Evolutionary conservation across 495 filamentous ascomycete genomes (phyloP).

Genomic region (Pyrenula aspistea): DNA sequence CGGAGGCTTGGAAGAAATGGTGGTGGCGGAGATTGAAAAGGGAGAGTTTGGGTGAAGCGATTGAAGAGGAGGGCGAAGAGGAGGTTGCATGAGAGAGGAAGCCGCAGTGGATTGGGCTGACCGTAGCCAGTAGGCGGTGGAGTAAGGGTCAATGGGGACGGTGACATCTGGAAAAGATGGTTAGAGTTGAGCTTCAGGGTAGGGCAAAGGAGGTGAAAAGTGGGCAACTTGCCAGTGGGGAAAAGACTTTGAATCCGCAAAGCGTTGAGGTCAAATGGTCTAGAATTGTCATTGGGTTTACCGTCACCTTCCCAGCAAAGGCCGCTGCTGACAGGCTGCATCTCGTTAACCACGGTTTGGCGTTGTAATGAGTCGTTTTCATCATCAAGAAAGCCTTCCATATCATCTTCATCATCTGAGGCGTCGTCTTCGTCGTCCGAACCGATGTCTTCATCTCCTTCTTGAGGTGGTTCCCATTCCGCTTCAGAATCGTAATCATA

Average conservation of each 20-base stretch:
- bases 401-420: constrained; percentile 41
- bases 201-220: neutral
- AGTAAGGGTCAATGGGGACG: constrained; percentile 74
- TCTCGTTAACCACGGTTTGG: constrained; percentile 47
- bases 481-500: constrained; percentile 97
- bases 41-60: constrained; percentile 5
- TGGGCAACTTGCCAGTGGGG: neutral
- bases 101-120: constrained; percentile 1
- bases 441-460: constrained; percentile 62
- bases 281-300: constrained; percentile 19
- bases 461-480: constrained; percentile 80
- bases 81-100: constrained; percentile 10
- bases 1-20: neutral
- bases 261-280: constrained; percentile 23
- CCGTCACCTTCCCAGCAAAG: constrained; percentile 66
- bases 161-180: neutral
- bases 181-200: constrained; percentile 48
- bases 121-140: constrained; percentile 64
- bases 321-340: constrained; percentile 65
- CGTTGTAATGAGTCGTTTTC: constrained; percentile 35
- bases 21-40: neutral
- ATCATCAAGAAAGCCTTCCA: constrained; percentile 42
- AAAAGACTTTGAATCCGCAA: constrained; percentile 47
- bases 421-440: constrained; percentile 68
- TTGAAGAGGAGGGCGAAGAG: constrained; percentile 7